phyloP scores from a whole-genome alignment of 108 stramenopile species.

The Nannochloropsis granulata region DNA sequence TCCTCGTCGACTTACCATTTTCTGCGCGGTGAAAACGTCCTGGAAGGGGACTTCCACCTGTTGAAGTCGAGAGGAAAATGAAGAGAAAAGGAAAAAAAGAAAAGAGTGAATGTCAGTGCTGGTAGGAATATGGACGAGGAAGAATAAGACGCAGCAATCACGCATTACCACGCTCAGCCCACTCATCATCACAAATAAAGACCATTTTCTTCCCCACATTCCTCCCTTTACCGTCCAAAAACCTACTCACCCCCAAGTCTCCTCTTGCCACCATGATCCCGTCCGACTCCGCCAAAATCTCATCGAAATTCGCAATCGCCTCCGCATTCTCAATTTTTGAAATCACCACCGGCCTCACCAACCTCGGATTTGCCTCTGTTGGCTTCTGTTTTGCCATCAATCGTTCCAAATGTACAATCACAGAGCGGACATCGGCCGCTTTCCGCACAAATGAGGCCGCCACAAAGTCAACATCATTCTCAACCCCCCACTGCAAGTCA shows the following conservation, averaged over 20 bases:
- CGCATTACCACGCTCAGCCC: background rate
- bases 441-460: slow-evolving; percentile 61
- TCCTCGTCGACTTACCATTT: background rate
- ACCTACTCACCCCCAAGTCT: slow-evolving; percentile 6
- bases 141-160: no score
- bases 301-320: slow-evolving; percentile 7
- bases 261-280: slow-evolving; percentile 26
- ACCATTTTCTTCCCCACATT: slow-evolving; percentile 16
- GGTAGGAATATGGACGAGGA: no score
- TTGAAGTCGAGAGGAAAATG: background rate
- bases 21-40: background rate
- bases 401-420: slow-evolving; percentile 46
- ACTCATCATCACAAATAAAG: background rate
- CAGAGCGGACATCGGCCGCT: slow-evolving; percentile 45
- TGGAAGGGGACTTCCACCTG: background rate
- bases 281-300: slow-evolving; percentile 2
- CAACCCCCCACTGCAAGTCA: slow-evolving; percentile 50
- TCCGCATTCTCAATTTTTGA: slow-evolving; percentile 64
- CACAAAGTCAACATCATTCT: slow-evolving; percentile 49
- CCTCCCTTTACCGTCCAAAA: no score
- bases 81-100: background rate
- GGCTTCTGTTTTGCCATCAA: slow-evolving; percentile 29
- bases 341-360: slow-evolving; percentile 49
- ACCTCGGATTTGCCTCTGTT: background rate
- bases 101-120: no score